Conservation (phyloP, 306 rosid species). For the Dalbergia oliveri region DNA sequence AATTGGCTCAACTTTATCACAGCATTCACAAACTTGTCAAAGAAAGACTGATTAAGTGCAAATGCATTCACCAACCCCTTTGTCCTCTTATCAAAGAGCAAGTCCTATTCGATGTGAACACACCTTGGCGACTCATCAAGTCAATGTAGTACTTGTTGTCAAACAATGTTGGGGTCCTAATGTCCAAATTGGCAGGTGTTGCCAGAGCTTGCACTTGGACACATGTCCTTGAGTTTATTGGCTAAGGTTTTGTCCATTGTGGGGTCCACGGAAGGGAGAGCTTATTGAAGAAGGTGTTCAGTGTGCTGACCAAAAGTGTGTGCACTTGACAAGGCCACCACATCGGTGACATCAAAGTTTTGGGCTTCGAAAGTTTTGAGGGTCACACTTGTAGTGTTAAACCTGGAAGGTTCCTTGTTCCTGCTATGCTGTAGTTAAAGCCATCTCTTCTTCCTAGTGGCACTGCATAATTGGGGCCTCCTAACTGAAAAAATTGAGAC, state of each 20-base stretch:
- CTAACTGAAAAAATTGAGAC: conserved; percentile 38
- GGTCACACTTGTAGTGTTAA: conserved; percentile 36
- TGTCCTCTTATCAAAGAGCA: conserved; percentile 46
- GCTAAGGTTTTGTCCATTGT: conserved; percentile 63
- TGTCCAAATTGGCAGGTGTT: conserved; percentile 55
- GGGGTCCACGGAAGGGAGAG: conserved; percentile 62
- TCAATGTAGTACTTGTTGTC: conserved; percentile 70
- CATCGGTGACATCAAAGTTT: conserved; percentile 55
- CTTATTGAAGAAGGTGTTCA: conserved; percentile 56
- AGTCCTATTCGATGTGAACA: conserved; percentile 74
- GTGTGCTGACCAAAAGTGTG: conserved; percentile 70
- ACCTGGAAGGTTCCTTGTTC: conserved; percentile 49
- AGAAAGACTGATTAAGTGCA: conserved; percentile 57
- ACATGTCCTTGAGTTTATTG: conserved; percentile 47
- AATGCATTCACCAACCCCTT: conserved; percentile 58
- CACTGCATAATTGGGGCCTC: conserved; percentile 62
- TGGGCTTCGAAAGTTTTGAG: conserved; percentile 39
- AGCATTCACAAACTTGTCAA: conserved; percentile 58
- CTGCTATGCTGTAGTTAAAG: conserved; percentile 40
- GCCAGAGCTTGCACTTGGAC: conserved; percentile 36
- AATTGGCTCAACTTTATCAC: conserved; percentile 68
- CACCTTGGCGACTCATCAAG: conserved; percentile 64
- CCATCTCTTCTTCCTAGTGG: conserved; percentile 77
- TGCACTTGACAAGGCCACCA: conserved; percentile 68
- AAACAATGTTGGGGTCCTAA: conserved; percentile 59